These are phyloP conservation scores for Pythium chondricola DNA, from an alignment of 352 stramenopile species.

Conservation along the genomic window DNA sequence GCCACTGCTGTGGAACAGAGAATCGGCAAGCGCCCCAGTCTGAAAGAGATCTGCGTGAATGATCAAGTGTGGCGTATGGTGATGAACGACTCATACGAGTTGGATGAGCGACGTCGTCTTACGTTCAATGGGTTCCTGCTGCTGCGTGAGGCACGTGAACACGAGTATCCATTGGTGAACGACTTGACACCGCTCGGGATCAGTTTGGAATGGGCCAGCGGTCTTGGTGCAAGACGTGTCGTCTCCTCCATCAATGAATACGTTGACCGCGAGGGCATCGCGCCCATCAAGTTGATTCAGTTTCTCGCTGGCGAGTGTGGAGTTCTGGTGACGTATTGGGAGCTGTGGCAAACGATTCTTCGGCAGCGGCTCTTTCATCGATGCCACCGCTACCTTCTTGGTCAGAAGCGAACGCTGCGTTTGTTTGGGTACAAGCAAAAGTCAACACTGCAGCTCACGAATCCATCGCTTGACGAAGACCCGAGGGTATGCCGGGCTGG, in stretches of 20 bases:
- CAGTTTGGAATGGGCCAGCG: conserved; percentile 25
- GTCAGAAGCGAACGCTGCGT: conserved; percentile 42
- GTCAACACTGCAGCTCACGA: conserved; percentile 31
- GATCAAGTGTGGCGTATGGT: conserved; percentile 59
- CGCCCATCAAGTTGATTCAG: conserved; percentile 30
- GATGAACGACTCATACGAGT: conserved; percentile 48
- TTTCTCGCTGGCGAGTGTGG: conserved; percentile 52
- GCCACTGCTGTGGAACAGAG: conserved; percentile 27
- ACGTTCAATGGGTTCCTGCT: conserved; percentile 56
- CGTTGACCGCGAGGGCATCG: conserved; percentile 23
- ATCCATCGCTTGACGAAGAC: conserved; percentile 29
- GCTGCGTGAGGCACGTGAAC: conserved; percentile 46
- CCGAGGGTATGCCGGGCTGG: conserved; percentile 36
- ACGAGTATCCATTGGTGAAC: conserved; percentile 24
- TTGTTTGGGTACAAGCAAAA: conserved; percentile 67
- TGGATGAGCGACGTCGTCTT: conserved; percentile 28
- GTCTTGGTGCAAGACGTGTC: conserved; percentile 9
- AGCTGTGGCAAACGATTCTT: conserved; percentile 34
- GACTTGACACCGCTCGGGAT: conserved; percentile 43
- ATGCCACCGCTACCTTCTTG: conserved; percentile 36
- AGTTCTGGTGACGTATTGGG: conserved; percentile 18
- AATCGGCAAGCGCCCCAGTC: conserved; percentile 8
- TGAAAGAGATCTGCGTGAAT: conserved; percentile 29
- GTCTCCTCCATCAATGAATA: conserved; percentile 43
- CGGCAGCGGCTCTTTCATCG: conserved; percentile 29